Percentiles rank a stretch among this genome's conserved stretches.
Conservation (phyloP, 345 rosid genomes). For the Hirschfeldia incana region DNA sequence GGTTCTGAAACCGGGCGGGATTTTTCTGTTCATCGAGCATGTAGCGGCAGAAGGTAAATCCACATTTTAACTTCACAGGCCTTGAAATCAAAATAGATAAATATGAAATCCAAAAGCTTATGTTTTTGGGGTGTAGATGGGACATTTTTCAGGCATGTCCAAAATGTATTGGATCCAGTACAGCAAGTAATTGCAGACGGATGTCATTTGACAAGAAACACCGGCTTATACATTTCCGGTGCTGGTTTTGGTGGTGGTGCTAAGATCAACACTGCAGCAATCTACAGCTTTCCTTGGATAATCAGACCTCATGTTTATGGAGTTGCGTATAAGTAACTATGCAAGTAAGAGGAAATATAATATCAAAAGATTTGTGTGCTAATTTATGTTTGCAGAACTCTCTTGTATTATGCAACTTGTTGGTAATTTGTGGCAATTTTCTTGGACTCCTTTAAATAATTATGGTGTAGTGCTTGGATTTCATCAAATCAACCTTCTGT, state of each 20-base stretch:
- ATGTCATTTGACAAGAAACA: slow-evolving; percentile 73
- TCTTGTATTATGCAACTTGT: not conserved
- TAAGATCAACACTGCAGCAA: slow-evolving; percentile 43
- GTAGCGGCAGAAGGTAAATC: slow-evolving; percentile 27
- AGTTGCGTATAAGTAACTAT: slow-evolving; percentile 48
- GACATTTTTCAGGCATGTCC: slow-evolving; percentile 30
- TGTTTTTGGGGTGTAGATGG: not conserved
- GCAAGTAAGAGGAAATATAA: not conserved
- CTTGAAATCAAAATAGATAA: not conserved
- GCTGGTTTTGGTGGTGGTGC: slow-evolving; percentile 61
- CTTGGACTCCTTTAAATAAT: not conserved
- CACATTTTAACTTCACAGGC: not conserved
- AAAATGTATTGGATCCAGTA: slow-evolving; percentile 58
- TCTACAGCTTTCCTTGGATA: slow-evolving; percentile 47
- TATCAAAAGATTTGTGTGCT: not conserved
- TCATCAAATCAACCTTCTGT: not conserved
- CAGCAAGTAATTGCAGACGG: slow-evolving; percentile 67
- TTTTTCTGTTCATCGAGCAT: slow-evolving; percentile 27
- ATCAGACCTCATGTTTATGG: slow-evolving; percentile 68
- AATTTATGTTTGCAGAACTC: not conserved
- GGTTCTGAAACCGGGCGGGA: slow-evolving; percentile 56
- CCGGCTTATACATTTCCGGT: slow-evolving; percentile 46
- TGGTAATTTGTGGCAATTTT: not conserved
- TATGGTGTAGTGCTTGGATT: not conserved
- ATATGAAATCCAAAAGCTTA: not conserved